Base-by-base conservation (phyloP, 2,329 filamentous ascomycete species). In the Penicillium sp. region DNA sequence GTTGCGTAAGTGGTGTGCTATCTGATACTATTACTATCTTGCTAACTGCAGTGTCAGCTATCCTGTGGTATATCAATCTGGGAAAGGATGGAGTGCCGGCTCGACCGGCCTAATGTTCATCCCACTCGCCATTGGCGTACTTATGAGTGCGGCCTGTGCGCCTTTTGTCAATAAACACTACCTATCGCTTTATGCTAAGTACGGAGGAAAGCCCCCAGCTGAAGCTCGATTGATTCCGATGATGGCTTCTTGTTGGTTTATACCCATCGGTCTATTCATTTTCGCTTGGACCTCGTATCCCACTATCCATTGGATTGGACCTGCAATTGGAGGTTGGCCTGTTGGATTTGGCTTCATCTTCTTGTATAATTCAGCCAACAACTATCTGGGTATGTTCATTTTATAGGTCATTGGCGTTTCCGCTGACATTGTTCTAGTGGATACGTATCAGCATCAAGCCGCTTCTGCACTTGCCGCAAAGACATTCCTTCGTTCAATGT, bases 81-180 rank as follows among this genome's bases (percentile, higher is more conserved):
- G 86, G 52, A 94, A 95, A 70, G 85, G 85, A 3, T 95, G 84
- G 69, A 81, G 77, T 3, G 77, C n/a, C n/a, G n/a, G n/a, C n/a
- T n/a, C 87, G 28, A 89, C 87, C 0, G 88, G 88, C 40, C 75
- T 94, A 7, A 91, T 93, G 84, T 94, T 94, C 68, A 89, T 93
- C 54, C 87, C 87, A 2, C 67, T 93, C 40, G 87, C 87, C 7
- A 71, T 93, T 17, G 88, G 88, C 43, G 87, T 93, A 15, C 17
- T 91, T 1, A 53, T 71, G 38, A 85, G 84, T 1, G 85, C 87
- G 13, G 61, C 70, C 12, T 87, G 81, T 67, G 74, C 86, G 0
- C 85, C 88, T 0, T 57, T 84, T 0, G 81, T 95, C 62, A 94
- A 95, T 77, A 84, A 79, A 53, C 84, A 94, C 71, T 95, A 95